These are phyloP conservation scores for Phytophthora pisi DNA, from an alignment of 352 stramenopile genomes.

Conservation along the genomic window DNA sequence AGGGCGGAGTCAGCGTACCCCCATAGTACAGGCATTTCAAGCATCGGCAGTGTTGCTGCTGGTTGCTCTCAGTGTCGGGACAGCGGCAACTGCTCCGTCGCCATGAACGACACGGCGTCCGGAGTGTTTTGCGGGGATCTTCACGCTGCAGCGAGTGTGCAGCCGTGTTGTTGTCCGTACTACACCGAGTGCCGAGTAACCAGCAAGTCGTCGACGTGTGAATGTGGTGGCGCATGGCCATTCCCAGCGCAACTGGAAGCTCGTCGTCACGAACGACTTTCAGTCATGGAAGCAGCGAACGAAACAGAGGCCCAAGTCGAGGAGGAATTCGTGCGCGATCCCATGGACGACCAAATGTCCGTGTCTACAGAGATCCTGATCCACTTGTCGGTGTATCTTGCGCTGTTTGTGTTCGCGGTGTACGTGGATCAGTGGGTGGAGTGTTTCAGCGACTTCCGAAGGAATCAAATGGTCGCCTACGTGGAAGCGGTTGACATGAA, in stretches of 20 bases:
- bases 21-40: conserved; percentile 1
- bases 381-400: conserved; percentile 26
- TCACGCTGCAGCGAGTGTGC: conserved; percentile 30
- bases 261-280: conserved; percentile 29
- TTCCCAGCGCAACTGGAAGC: conserved; percentile 7
- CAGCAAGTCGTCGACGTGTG: conserved; percentile 50
- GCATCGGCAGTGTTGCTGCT: conserved; percentile 23
- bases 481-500: conserved; percentile 23
- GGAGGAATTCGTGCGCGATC: conserved; percentile 14
- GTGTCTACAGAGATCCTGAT: not conserved
- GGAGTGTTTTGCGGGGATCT: conserved; percentile 80
- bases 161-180: conserved; percentile 73
- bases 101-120: conserved; percentile 49
- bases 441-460: conserved; percentile 42
- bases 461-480: conserved; percentile 45
- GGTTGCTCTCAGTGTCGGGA: conserved; percentile 64
- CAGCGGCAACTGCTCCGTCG: conserved; percentile 71
- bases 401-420: conserved; percentile 38
- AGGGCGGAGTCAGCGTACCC: conserved; percentile 4
- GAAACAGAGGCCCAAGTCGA: conserved; percentile 14
- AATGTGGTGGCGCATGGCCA: conserved; percentile 50
- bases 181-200: conserved; percentile 72
- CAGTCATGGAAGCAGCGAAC: conserved; percentile 14
- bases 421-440: conserved; percentile 50
- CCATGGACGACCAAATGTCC: not conserved